A percentile compares a stretch with the other conserved stretches of the same genome.
Evolutionary conservation across 345 rosid genomes (phyloP).

Genomic region (Garcia nutans): DNA sequence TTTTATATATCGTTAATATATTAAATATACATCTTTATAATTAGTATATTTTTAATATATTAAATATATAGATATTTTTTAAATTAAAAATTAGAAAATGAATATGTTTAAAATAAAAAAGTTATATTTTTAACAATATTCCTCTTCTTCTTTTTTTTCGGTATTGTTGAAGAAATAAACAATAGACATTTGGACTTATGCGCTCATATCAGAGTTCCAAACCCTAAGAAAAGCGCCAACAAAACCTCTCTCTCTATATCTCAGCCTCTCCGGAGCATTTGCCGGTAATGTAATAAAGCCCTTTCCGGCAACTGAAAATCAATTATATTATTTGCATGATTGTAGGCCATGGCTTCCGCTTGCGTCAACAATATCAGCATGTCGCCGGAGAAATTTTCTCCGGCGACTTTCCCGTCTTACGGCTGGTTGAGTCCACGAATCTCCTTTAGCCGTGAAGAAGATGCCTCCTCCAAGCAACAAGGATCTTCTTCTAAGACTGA

Average conservation of each 20-base stretch:
- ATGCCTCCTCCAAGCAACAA: conserved; percentile 22
- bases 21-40: too few relatives aligned
- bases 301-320: background rate
- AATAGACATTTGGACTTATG: background rate
- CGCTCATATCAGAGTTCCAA: background rate
- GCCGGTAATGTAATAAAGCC: background rate
- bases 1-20: too few relatives aligned
- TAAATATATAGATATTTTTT: too few relatives aligned
- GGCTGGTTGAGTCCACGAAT: conserved; percentile 69
- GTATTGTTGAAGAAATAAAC: too few relatives aligned
- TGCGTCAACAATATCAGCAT: conserved; percentile 67
- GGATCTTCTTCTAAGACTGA: conserved; percentile 22
- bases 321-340: conserved; percentile 16
- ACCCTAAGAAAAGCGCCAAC: conserved; percentile 3
- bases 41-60: too few relatives aligned
- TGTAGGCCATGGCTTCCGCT: conserved; percentile 67
- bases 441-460: conserved; percentile 56
- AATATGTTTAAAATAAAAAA: too few relatives aligned
- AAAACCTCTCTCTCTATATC: conserved; percentile 6
- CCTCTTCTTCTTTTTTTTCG: too few relatives aligned
- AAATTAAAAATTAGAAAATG: too few relatives aligned
- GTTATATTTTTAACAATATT: too few relatives aligned
- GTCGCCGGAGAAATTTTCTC: conserved; percentile 57
- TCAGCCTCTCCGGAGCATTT: background rate
- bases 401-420: conserved; percentile 35